Percentiles rank a stretch among this genome's conserved stretches.
Conservation (phyloP, 1,139 yeast genomes). For the Suhomyces anneliseae region DNA sequence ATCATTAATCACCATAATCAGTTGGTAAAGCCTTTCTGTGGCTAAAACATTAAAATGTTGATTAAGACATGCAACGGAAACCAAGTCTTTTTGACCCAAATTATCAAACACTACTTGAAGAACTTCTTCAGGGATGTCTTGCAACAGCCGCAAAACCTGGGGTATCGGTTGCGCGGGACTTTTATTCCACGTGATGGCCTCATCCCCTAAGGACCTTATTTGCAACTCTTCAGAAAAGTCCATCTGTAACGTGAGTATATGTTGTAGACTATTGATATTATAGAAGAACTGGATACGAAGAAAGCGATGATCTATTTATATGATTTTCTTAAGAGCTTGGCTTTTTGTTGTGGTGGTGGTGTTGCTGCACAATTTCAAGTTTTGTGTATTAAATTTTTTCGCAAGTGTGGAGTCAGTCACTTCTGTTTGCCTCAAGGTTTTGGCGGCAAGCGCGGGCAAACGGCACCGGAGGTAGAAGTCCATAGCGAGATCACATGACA, state of each 20-base stretch:
- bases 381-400: slow-evolving; percentile 3
- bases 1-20: slow-evolving; percentile 18
- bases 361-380: slow-evolving; percentile 1
- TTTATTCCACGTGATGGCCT: neutral
- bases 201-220: neutral
- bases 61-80: slow-evolving; percentile 15
- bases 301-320: neutral
- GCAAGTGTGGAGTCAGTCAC: slow-evolving; percentile 6
- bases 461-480: neutral
- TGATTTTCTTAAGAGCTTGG: neutral
- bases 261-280: no score
- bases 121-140: slow-evolving; percentile 14
- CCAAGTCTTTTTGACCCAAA: slow-evolving; percentile 17
- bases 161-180: slow-evolving; percentile 1
- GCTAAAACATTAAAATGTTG: slow-evolving; percentile 16
- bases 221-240: neutral
- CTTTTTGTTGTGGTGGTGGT: neutral
- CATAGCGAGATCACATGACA: neutral
- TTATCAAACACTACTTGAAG: slow-evolving; percentile 13
- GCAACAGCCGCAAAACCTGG: slow-evolving; percentile 5
- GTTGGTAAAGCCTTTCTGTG: slow-evolving; percentile 17
- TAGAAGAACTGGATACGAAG: neutral
- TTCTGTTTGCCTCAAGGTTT: slow-evolving; percentile 8
- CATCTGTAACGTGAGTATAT: no score
- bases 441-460: slow-evolving; percentile 6